Base-by-base conservation (phyloP, 306 rosid species). In the Ammopiptanthus mongolicus region DNA sequence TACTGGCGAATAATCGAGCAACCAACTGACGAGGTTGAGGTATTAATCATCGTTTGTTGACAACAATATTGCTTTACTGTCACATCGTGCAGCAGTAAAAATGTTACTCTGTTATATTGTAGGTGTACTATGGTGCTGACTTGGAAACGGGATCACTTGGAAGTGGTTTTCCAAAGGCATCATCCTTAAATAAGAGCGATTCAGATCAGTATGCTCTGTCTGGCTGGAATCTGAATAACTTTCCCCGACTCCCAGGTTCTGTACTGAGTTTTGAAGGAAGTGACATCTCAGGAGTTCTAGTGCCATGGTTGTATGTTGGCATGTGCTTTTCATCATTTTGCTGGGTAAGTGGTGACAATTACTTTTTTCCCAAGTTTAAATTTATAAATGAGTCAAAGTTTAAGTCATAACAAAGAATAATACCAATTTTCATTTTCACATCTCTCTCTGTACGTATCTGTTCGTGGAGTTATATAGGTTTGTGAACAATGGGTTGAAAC, bases 271-370 rank as follows among this genome's bases (percentile, higher is more conserved):
- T 81, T 69, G 99, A 95, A 80, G 97, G 81, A 85, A 87, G 99
- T 22, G 93, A 95, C 76, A 95, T 95, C 53, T 95, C 99, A 0
- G 99, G 99, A 82, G 99, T 95, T 79, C 75, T 95, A 75, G 98
- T 95, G 83, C 99, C 99, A 37, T 92, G 99, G 99, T 91, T 95
- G 21, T 95, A 95, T 56, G 87, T 95, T 63, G 99, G 99, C 78
- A 95, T 95, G 99, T 95, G 97, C 82, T 92, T 95, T 88, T 95
- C 99, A 17, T 90, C 99, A 15, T 92, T 95, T 88, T 95, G 99
- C 82, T 95, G 99, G 99, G 99, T 95, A 92, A 33, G 97, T 86
- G n/a, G 19, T 47, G 65, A 21, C 52, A 80, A 46, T 29, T 17
- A 58, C 19, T n/a, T 73, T 66, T 69, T 41, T 31, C 57, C 47